Conservation (phyloP, 2,329 filamentous ascomycete species). For the Colletotrichum sp. region DNA sequence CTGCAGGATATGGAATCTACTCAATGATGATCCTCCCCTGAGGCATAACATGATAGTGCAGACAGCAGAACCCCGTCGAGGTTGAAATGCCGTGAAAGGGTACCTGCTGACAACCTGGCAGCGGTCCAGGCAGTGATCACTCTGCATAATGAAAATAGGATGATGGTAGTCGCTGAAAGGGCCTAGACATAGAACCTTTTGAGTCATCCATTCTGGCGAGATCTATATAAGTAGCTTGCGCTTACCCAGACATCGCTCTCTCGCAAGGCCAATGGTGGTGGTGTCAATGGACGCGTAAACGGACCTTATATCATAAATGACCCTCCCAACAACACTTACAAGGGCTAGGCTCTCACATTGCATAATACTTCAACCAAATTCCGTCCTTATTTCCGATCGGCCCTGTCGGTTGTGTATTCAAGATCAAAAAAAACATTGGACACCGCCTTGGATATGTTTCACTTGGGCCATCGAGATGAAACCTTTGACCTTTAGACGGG, state of each 20-base stretch:
- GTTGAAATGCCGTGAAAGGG: neutral
- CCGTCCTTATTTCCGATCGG: neutral
- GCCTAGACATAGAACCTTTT: no score
- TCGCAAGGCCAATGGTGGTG: neutral
- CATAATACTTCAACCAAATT: fast-evolving
- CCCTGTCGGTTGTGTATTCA: neutral
- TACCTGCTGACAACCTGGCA: neutral
- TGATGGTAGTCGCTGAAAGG: neutral
- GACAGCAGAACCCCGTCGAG: fast-evolving
- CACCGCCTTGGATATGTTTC: neutral
- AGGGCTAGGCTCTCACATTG: neutral
- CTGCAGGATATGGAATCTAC: neutral
- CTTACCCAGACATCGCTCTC: neutral
- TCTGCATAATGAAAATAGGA: neutral
- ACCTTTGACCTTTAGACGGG: neutral
- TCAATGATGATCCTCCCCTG: neutral
- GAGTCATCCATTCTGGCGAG: no score
- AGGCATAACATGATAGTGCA: neutral
- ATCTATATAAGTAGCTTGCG: neutral
- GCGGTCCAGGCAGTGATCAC: neutral
- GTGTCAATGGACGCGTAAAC: no score
- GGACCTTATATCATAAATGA: neutral
- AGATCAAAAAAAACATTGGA: neutral
- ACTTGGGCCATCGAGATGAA: neutral
- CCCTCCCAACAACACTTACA: neutral